Percentiles rank a stretch among this genome's conserved stretches.
These are phyloP conservation scores for Vickermania ingenoplastis DNA, from an alignment of 208 protist genomes.

Conservation along the genomic window DNA sequence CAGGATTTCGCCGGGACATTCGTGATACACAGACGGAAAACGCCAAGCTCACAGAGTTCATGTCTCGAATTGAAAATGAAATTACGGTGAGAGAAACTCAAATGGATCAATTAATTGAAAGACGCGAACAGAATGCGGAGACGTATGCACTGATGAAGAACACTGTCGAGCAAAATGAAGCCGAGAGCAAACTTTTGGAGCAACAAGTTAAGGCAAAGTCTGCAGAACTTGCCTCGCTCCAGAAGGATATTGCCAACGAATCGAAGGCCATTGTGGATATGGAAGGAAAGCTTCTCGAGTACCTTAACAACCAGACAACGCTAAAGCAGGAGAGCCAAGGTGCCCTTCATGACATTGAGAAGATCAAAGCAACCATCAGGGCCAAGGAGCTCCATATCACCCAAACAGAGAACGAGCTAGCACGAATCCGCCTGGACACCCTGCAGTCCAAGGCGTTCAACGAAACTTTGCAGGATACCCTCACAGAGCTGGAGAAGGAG, in stretches of 20 bases:
- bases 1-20: conserved; percentile 82
- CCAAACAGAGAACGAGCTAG: conserved; percentile 94
- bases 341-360: conserved; percentile 83
- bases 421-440: conserved; percentile 91
- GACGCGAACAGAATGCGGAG: conserved; percentile 68
- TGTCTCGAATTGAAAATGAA: conserved; percentile 90
- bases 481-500: conserved; percentile 87
- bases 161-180: conserved; percentile 67
- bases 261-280: conserved; percentile 79
- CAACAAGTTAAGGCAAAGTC: conserved; percentile 64
- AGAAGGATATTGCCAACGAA: conserved; percentile 80
- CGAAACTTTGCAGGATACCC: conserved; percentile 76
- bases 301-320: conserved; percentile 87
- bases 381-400: conserved; percentile 91
- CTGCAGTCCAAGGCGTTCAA: conserved; percentile 91
- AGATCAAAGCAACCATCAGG: conserved; percentile 82
- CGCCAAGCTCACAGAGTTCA: conserved; percentile 80
- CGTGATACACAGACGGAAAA: conserved; percentile 76
- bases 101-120: conserved; percentile 71
- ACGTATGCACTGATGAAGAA: conserved; percentile 66
- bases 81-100: conserved; percentile 83
- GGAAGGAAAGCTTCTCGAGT: conserved; percentile 81
- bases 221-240: conserved; percentile 48
- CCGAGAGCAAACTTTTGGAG: conserved; percentile 77
- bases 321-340: conserved; percentile 90